Base-by-base conservation (phyloP, 2,329 filamentous ascomycete species). In the Balansia obtecta region DNA sequence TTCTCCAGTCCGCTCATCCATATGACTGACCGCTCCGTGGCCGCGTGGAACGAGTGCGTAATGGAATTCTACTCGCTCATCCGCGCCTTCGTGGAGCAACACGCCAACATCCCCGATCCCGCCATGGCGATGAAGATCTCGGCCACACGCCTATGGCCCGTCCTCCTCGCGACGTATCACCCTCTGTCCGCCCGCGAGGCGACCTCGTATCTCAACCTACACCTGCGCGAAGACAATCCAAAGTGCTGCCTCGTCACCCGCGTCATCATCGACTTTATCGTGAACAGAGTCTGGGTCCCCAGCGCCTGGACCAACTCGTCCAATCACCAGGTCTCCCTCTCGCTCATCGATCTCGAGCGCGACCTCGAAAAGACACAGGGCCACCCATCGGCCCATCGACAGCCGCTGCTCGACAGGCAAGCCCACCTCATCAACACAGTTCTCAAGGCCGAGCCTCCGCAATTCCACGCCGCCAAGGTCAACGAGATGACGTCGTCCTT, bases 181-280 rank as follows among this genome's bases (percentile, higher is more conserved):
- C 67, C 67, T 7, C 60, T 71, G 20, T 65, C 63, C 15, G 63
- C 66, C 49, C 44, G 56, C 1, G 68, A 71, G 54, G 67, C 68
- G 1, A 55, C 65, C 4, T 68, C 68, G 3, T 71, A 71, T 47
- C 64, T 71, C 18, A 64, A 69, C 45, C 63, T 62, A 50, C 69
- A 71, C 48, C 61, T 71, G 20, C 64, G 64, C 49, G 64, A 68
- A 20, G 61, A 64, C 34, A 65, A 66, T 50, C 63, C 66, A 46
- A 71, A 71, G 57, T 63, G 64, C 2, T 71, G 68, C 53, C 61
- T 71, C n/a, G 65, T 71, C 15, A 70, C 69, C 2, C 64, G 69
- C 7, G 62, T 71, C 52, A 62, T 70, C 18, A 63, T 71, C 32
- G 68, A 71, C 56, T 70, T 67, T 50, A 61, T 71, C 40, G 67